Base-by-base conservation (phyloP, 2,329 filamentous ascomycete genomes). In the Pseudogymnoascus sp. region DNA sequence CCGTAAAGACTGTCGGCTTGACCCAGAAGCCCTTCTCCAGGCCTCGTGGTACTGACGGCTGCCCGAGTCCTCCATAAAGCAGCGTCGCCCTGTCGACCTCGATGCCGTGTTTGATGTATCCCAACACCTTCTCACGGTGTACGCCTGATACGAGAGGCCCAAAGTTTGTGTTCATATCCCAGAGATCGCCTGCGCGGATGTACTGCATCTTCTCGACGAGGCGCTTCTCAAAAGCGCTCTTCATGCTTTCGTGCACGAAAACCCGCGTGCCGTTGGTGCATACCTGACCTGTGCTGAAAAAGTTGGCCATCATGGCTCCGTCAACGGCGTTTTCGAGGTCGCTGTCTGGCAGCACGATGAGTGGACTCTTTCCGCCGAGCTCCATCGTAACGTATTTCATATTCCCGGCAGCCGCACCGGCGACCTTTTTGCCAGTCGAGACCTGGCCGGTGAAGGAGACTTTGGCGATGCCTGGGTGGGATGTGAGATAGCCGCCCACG, bases 351-450 rank as follows among this genome's bases (percentile, higher is more conserved):
- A 96, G 84, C 55, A 96, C 81, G 60, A 96, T 79, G 43, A 91
- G 80, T 0, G 91, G 90, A 64, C 88, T 91, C 78, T 96, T 96
- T 59, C 92, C 92, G 62, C 92, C 92, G 0, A 96, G 82, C 76
- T 96, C 92, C 89, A 96, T 93, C 18, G 92, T 96, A 59, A 95
- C 88, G 72, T 92, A 91, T 77, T 96, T 96, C 88, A 96, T 92
- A 69, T 84, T 85, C 33, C 84, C 85, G 1, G 89, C 88, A 2
- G 91, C 91, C 37, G 87, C 80, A 45, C 83, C 84, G 8, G 91
- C 91, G 8, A 96, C 91, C 73, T 91, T 93, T 75, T 85, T 84
- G 12, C 92, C 91, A 0, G 91, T 96, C 64, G 85, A 83, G 25
- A 96, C 91, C 73, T 96, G 91, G 16, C 91, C 91, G 0, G 91